Evolutionary conservation across 139 green algal species (phyloP).

Genomic region (Mychonastes homosphaera): DNA sequence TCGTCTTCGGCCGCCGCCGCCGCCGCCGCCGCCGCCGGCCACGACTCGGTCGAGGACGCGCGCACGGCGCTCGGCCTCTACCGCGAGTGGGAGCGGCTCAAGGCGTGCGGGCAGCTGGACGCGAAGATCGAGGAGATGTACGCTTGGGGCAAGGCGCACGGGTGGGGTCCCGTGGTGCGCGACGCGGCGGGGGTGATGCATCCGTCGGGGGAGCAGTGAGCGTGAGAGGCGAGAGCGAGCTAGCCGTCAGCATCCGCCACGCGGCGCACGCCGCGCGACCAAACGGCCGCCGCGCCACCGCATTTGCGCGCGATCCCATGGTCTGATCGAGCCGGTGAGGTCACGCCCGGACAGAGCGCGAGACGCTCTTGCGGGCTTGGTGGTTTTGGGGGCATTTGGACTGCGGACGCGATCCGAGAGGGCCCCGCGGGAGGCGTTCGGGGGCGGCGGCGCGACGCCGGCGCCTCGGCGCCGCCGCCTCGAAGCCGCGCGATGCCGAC

Average conservation of each 20-base stretch:
- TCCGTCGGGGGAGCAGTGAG: too few relatives aligned
- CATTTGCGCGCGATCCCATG: background rate
- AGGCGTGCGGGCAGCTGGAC: conserved; percentile 29
- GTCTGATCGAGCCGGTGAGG: background rate
- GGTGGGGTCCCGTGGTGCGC: conserved; percentile 54
- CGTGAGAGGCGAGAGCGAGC: background rate
- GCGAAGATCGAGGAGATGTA: conserved; percentile 71
- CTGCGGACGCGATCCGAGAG: too few relatives aligned
- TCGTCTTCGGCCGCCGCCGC: background rate
- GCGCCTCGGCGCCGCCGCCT: too few relatives aligned
- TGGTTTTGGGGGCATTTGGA: too few relatives aligned
- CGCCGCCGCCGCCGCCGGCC: conserved; percentile 20
- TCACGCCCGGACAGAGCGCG: background rate
- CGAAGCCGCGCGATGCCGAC: too few relatives aligned
- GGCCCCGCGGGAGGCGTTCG: too few relatives aligned
- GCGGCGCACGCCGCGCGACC: too few relatives aligned
- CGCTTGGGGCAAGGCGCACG: conserved; percentile 63
- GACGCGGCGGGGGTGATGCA: too few relatives aligned
- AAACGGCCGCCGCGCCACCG: too few relatives aligned
- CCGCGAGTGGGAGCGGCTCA: conserved; percentile 60
- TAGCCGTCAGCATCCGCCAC: background rate
- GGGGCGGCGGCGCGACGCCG: too few relatives aligned
- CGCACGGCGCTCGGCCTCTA: conserved; percentile 76
- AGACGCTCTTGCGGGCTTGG: too few relatives aligned
- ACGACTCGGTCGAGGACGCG: conserved; percentile 91